phyloP scores from a whole-genome alignment of 805 yeast genomes.

The baker's yeast (Saccharomyces cerevisiae) region DNA sequence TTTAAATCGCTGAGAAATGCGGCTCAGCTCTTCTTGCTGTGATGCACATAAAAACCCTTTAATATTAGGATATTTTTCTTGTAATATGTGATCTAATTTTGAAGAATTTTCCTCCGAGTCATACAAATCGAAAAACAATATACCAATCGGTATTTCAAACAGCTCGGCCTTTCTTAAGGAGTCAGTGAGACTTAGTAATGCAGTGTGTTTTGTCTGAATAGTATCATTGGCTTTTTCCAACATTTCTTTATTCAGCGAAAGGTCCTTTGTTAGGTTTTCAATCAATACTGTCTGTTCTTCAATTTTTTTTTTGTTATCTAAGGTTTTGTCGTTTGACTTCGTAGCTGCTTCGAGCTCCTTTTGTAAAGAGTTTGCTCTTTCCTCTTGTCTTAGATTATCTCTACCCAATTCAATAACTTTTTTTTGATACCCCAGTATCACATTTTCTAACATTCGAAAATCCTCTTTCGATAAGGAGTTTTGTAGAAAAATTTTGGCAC shows the following conservation, averaged over 20 bases:
- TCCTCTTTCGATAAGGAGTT: not conserved
- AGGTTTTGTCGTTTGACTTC: not conserved
- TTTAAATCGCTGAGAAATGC: not conserved
- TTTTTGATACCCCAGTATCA: not conserved
- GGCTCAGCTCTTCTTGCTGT: not conserved
- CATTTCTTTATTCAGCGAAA: not conserved
- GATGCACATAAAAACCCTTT: not conserved
- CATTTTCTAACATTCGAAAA: not conserved
- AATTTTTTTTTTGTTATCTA: not conserved
- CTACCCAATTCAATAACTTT: not conserved
- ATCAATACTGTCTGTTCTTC: not conserved
- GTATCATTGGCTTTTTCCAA: not conserved
- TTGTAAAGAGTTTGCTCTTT: not conserved
- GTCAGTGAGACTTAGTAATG: not conserved
- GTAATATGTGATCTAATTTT: not conserved
- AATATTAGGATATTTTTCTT: not conserved
- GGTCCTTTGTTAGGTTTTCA: not conserved
- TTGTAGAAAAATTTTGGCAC: not conserved
- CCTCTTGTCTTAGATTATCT: not conserved
- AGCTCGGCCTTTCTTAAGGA: not conserved
- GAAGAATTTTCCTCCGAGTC: not conserved
- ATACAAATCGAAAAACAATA: not conserved
- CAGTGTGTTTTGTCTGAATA: not conserved
- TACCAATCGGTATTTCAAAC: slow-evolving; percentile 3
- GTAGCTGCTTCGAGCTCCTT: not conserved